These are phyloP conservation scores for Aspergillus brasiliensis DNA, from an alignment of 2,329 filamentous ascomycete species.

Conservation along the genomic window DNA sequence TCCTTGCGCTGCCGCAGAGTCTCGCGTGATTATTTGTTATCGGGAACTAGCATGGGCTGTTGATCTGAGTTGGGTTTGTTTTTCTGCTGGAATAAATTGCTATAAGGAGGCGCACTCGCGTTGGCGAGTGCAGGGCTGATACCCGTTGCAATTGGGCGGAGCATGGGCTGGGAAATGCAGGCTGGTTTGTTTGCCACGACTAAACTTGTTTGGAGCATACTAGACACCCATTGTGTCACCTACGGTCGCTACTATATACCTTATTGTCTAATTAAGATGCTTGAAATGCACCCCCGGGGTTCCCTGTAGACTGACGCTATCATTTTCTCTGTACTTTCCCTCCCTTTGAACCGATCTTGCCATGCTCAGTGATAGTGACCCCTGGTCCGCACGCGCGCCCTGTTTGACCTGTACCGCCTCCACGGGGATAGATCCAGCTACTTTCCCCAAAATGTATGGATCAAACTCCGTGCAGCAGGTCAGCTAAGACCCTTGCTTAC, in stretches of 20 bases:
- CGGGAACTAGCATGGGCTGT: background rate
- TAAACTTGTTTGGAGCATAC: constrained; percentile 14
- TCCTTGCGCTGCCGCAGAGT: background rate
- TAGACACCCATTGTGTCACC: constrained; percentile 20
- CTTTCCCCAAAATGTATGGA: too few relatives aligned
- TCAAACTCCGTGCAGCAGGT: too few relatives aligned
- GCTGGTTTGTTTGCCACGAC: constrained; percentile 6
- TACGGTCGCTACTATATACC: constrained; percentile 26
- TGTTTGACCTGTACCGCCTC: too few relatives aligned
- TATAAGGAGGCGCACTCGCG: constrained; percentile 8
- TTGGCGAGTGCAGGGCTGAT: constrained; percentile 10
- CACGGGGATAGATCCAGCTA: too few relatives aligned
- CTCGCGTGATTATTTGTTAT: background rate
- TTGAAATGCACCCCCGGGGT: background rate
- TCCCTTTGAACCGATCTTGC: too few relatives aligned
- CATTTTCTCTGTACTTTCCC: too few relatives aligned
- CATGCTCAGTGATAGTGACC: too few relatives aligned
- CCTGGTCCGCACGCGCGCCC: too few relatives aligned
- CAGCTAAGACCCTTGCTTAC: too few relatives aligned
- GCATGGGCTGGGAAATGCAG: constrained; percentile 19
- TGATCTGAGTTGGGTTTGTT: constrained; percentile 1
- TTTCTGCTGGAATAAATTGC: constrained; percentile 11
- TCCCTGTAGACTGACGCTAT: background rate
- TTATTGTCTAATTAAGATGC: constrained; percentile 25
- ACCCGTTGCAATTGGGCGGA: constrained; percentile 20